These are phyloP conservation scores for Zostera marina DNA, from an alignment of 116 monocot species.

Conservation along the genomic window DNA sequence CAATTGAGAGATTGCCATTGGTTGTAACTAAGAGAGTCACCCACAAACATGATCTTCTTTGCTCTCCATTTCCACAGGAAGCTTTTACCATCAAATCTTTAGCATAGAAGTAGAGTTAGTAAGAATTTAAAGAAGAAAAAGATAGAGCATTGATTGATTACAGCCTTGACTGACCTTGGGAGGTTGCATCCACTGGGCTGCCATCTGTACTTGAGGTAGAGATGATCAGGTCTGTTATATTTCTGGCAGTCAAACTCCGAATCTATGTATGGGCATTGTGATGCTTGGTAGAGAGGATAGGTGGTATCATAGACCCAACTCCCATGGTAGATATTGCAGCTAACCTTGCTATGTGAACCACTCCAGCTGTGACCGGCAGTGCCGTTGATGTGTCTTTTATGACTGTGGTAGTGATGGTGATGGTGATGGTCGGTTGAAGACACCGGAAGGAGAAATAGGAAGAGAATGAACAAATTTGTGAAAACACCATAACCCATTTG, in stretches of 20 bases:
- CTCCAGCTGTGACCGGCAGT: neutral
- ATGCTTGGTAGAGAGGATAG: constrained; percentile 11
- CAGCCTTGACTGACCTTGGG: constrained; percentile 18
- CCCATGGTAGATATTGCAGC: constrained; percentile 11
- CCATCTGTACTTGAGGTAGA: constrained; percentile 21
- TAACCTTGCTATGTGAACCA: neutral
- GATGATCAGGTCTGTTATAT: constrained; percentile 11
- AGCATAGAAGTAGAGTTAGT: neutral
- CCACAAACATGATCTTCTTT: constrained; percentile 98
- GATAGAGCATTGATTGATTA: too few relatives aligned
- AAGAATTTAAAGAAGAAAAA: too few relatives aligned
- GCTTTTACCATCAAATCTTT: constrained; percentile 58
- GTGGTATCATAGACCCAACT: constrained; percentile 11
- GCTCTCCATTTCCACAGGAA: constrained; percentile 50
- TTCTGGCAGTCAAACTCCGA: constrained; percentile 16
- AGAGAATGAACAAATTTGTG: neutral
- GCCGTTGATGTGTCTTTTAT: neutral
- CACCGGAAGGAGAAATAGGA: constrained; percentile 3
- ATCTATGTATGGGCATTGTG: constrained; percentile 12
- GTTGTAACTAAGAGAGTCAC: constrained; percentile 76
- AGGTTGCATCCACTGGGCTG: constrained; percentile 7
- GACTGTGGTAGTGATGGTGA: neutral
- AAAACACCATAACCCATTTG: constrained; percentile 1
- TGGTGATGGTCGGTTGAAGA: neutral
- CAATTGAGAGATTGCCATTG: constrained; percentile 85